These are phyloP conservation scores for Cystobasidium sp. DNA, from an alignment of 1,284 basidiomycete species.

Conservation along the genomic window DNA sequence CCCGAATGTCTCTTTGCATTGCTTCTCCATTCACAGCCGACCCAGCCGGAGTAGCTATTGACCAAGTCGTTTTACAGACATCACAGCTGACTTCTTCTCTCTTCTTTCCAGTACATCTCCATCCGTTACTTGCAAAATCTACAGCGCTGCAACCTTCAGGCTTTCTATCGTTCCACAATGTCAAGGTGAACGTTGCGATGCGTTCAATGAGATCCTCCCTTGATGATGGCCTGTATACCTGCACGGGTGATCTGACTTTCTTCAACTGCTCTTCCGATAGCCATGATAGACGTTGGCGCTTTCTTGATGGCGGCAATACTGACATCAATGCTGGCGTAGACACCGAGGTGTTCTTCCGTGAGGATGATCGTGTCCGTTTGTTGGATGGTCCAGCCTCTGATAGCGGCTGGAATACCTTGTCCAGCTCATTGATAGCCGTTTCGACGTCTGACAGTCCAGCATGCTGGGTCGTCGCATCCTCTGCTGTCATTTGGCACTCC, in stretches of 20 bases:
- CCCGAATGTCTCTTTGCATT: constrained; percentile 9
- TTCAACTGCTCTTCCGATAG: constrained; percentile 14
- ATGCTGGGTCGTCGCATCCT: neutral
- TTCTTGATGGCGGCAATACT: constrained; percentile 29
- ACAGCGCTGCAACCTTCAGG: constrained; percentile 25
- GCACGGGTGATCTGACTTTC: constrained; percentile 1
- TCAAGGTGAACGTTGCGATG: constrained; percentile 32
- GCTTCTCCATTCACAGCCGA: neutral
- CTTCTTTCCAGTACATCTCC: constrained; percentile 39
- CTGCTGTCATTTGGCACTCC: neutral
- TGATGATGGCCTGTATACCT: constrained; percentile 27
- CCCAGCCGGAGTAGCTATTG: neutral
- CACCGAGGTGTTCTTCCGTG: neutral
- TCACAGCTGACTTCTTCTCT: constrained; percentile 37
- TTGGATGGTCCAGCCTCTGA: neutral
- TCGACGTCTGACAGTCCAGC: neutral
- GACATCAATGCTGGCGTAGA: constrained; percentile 42
- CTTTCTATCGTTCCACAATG: constrained; percentile 32
- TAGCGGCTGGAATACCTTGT: constrained; percentile 19
- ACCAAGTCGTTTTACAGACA: constrained; percentile 24
- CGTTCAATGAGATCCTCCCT: constrained; percentile 17
- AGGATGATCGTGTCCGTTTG: constrained; percentile 8
- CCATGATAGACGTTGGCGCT: constrained; percentile 20
- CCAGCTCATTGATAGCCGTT: constrained; percentile 17
- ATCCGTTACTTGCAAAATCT: constrained; percentile 34